Evolutionary conservation across 345 rosid species (phyloP), one percentile per base, ranked within the genome.

Genomic region (Geranium brycei): DNA sequence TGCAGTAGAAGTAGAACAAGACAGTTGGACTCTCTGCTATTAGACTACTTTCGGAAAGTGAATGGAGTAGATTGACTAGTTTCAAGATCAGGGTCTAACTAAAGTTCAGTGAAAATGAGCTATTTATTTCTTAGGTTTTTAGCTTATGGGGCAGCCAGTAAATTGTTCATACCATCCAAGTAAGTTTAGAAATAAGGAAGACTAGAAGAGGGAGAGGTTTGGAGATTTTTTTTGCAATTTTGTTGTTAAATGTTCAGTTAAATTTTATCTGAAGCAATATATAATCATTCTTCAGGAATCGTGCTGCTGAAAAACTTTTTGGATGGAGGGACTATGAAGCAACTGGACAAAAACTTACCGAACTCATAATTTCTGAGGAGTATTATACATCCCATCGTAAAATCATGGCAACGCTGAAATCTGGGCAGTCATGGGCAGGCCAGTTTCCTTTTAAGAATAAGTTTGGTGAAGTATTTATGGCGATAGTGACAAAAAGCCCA

Each of bases 271-370:
- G 47, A 23, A 59, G 38, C 0, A 35, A 35, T 6, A 4, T 12
- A 19, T 32, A 58, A 62, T 71, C 62, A 53, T 68, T 51, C 58
- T 72, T 60, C 79, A 92, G 98, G 98, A 92, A 87, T 76, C 84
- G 68, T 51, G 65, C 91, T 41, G 96, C 95, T 72, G 96, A 87
- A 79, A 71, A 63, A 63, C 87, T 92, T 0, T 89, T 77, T 59
- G 91, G 91, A 31, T 92, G 98, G 98, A 80, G 73, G 71, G 84
- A 83, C 57, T 64, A 71, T 55, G 98, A 92, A 72, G 83, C 75
- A 58, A 70, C 83, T 53, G 93, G 96, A 19, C 73, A 70, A 66
- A 78, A 76, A 66, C 76, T 78, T 5, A 72, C 70, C 35, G 80
- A 78, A 61, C 72, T 89, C 58, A 85, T 92, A 19, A 80, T 89